A percentile compares a stretch with the other conserved stretches of the same genome.
Conservation (phyloP, 495 filamentous ascomycete species). For the Penicillium soppii region DNA sequence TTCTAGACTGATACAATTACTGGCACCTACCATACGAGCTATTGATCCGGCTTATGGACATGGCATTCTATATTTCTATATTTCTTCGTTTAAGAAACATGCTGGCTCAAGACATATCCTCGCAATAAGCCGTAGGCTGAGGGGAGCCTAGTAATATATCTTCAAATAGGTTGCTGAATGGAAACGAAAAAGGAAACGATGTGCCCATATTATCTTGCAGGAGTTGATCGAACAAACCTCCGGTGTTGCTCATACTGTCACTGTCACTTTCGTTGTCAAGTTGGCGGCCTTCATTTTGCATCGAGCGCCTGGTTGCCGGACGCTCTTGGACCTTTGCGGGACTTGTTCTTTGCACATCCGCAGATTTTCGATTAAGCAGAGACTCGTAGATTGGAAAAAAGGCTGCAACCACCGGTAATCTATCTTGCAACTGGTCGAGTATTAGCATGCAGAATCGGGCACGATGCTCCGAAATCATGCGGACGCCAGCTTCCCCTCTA, state of each 20-base stretch:
- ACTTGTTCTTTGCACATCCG: not conserved
- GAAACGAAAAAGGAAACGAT: constrained; percentile 10
- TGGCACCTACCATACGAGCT: too few relatives aligned
- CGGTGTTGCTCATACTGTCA: not conserved
- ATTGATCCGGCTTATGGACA: too few relatives aligned
- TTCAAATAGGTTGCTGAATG: constrained; percentile 9
- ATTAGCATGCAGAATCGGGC: constrained; percentile 24
- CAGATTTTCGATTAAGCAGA: not conserved
- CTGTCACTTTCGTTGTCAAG: not conserved
- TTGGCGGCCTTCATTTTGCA: not conserved
- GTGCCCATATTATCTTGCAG: constrained; percentile 1
- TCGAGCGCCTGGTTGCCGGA: not conserved
- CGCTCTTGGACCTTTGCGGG: not conserved
- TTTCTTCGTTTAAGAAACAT: too few relatives aligned
- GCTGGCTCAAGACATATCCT: too few relatives aligned
- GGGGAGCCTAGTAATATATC: constrained; percentile 5
- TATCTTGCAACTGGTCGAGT: constrained; percentile 9
- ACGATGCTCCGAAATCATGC: constrained; percentile 17
- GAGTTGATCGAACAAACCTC: not conserved
- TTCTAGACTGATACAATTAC: too few relatives aligned
- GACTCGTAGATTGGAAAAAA: constrained; percentile 11
- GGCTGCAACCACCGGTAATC: constrained; percentile 7
- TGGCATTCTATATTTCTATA: too few relatives aligned
- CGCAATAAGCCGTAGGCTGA: not conserved
- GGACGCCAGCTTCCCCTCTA: constrained; percentile 5